Conservation (phyloP, 2,329 filamentous ascomycete species). For the Colletotrichum lupini region DNA sequence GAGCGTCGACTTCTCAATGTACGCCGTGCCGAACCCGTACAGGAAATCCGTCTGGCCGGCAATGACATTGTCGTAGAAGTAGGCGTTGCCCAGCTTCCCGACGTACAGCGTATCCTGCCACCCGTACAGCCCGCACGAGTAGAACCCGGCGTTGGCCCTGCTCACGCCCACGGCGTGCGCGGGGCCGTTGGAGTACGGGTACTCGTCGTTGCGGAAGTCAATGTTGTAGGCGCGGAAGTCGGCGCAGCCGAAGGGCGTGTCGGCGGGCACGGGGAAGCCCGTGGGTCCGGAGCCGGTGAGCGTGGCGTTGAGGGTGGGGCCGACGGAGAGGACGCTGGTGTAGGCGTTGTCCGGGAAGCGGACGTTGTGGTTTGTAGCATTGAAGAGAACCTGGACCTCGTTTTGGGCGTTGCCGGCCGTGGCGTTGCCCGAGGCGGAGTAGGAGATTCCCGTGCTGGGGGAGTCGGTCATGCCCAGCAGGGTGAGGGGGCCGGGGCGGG, state of each 20-base stretch:
- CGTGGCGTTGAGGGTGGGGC: constrained; percentile 71
- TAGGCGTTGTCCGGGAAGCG: constrained; percentile 68
- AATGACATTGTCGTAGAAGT: constrained; percentile 70
- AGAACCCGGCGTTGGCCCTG: constrained; percentile 74
- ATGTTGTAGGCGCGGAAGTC: constrained; percentile 76
- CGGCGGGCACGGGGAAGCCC: constrained; percentile 68
- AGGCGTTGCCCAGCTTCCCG: constrained; percentile 62
- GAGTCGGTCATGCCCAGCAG: constrained; percentile 67
- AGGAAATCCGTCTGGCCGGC: constrained; percentile 76
- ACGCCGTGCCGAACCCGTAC: constrained; percentile 75
- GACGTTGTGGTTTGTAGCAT: constrained; percentile 61
- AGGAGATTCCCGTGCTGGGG: constrained; percentile 45
- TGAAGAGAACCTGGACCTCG: constrained; percentile 68
- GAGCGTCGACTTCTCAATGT: constrained; percentile 65
- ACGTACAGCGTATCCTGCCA: constrained; percentile 72
- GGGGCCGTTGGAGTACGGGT: constrained; percentile 62
- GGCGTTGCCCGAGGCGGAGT: constrained; percentile 55
- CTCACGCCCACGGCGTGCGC: constrained; percentile 69
- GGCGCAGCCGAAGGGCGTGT: constrained; percentile 71
- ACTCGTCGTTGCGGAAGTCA: constrained; percentile 71
- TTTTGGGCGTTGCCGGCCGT: constrained; percentile 44
- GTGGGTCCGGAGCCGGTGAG: constrained; percentile 71
- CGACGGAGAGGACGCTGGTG: constrained; percentile 70
- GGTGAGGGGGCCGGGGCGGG: constrained; percentile 68
- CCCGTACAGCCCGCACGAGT: constrained; percentile 73